These are phyloP conservation scores for Candida ovalis DNA, from an alignment of 805 yeast genomes.

Conservation along the genomic window DNA sequence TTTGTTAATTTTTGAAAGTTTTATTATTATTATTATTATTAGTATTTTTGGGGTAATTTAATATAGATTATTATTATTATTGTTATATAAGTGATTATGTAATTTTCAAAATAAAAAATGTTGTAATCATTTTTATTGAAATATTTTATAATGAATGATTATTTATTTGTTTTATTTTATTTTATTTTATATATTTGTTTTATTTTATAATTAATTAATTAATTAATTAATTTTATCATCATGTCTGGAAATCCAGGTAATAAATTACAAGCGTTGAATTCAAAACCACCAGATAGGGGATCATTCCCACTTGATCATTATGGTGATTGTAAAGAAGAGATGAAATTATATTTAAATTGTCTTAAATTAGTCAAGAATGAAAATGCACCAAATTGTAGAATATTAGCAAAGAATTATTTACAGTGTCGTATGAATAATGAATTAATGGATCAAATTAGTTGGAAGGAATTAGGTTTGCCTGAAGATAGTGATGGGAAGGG, in stretches of 20 bases:
- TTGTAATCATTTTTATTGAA: too few species aligned
- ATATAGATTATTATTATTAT: too few species aligned
- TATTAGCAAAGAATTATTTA: conserved; percentile 76
- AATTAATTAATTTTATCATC: background rate
- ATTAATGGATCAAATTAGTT: conserved; percentile 33
- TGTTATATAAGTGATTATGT: too few species aligned
- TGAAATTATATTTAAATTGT: conserved; percentile 75
- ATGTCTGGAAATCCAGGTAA: conserved; percentile 46
- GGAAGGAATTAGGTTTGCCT: conserved; percentile 37
- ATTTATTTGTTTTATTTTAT: too few species aligned
- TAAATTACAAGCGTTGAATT: conserved; percentile 49
- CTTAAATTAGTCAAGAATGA: conserved; percentile 72
- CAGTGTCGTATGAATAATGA: conserved; percentile 84
- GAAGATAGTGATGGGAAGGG: conserved; percentile 18
- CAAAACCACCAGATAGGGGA: conserved; percentile 95
- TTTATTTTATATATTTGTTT: too few species aligned
- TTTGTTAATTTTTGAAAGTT: too few species aligned
- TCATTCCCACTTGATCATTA: conserved; percentile 91
- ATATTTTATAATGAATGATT: too few species aligned
- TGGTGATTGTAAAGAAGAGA: conserved; percentile 74
- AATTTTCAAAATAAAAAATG: too few species aligned
- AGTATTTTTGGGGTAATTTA: too few species aligned
- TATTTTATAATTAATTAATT: background rate
- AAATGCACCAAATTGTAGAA: conserved; percentile 88
- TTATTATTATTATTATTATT: too few species aligned